A percentile compares a stretch with the other conserved stretches of the same genome.
phyloP scores from a whole-genome alignment of 2,329 filamentous ascomycete species.

The Pestalotiopsis sp. region DNA sequence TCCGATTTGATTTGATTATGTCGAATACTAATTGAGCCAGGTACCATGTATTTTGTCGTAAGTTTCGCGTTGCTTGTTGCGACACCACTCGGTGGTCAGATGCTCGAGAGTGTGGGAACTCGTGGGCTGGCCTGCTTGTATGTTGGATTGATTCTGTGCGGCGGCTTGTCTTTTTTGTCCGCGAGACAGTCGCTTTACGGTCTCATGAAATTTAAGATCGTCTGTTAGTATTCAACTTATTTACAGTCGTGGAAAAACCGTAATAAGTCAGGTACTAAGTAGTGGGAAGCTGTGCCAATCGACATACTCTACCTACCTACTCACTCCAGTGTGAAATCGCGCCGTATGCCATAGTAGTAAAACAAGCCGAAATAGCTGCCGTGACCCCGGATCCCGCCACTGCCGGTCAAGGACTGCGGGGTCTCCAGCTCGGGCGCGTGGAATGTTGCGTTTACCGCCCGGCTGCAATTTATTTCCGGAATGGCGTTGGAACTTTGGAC shows the following conservation, averaged over 20 bases:
- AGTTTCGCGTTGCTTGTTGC: slow-evolving; percentile 48
- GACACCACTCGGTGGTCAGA: slow-evolving; percentile 46
- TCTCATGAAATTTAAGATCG: not conserved
- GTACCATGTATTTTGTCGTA: slow-evolving; percentile 49
- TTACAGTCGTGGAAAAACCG: too few species aligned
- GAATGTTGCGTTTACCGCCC: not conserved
- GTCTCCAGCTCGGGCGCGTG: not conserved
- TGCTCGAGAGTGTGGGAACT: slow-evolving; percentile 47
- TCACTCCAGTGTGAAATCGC: not conserved
- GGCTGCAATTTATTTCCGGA: not conserved
- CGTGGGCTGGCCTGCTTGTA: slow-evolving; percentile 47
- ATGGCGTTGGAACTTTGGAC: not conserved
- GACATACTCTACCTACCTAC: not conserved
- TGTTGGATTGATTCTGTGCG: slow-evolving; percentile 41
- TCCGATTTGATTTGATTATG: slow-evolving; percentile 39
- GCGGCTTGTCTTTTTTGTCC: slow-evolving; percentile 32
- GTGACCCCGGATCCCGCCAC: not conserved
- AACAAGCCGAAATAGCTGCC: not conserved
- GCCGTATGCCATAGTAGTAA: not conserved
- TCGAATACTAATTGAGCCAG: slow-evolving; percentile 40
- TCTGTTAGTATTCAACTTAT: not conserved
- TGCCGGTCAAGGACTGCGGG: not conserved
- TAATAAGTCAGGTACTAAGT: too few species aligned
- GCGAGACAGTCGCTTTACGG: slow-evolving; percentile 1
- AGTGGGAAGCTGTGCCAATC: too few species aligned